A percentile compares a stretch with the other conserved stretches of the same genome.
These are phyloP conservation scores for Alternaria arborescens DNA, from an alignment of 2,329 filamentous ascomycete species.

Conservation along the genomic window DNA sequence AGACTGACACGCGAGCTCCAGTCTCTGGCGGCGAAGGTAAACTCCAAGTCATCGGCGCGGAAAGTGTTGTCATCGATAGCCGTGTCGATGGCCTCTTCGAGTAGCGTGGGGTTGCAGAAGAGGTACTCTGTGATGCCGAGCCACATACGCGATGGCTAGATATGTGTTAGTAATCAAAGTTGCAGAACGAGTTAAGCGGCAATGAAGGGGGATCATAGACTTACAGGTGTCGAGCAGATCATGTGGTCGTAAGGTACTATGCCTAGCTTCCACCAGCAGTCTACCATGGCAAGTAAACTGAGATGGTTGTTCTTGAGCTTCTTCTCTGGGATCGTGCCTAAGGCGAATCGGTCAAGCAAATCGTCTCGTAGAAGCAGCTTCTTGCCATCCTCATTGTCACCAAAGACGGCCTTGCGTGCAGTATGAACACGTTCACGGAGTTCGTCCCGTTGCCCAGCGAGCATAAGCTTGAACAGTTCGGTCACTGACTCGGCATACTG, in stretches of 20 bases:
- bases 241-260: constrained; percentile 99
- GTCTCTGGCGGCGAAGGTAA: constrained; percentile 93
- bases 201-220: constrained; percentile 27
- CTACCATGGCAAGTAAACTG: constrained; percentile 92
- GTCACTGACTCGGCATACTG: constrained; percentile 95
- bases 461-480: constrained; percentile 95
- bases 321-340: constrained; percentile 74
- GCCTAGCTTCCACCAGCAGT: constrained; percentile 93
- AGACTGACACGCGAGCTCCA: constrained; percentile 95
- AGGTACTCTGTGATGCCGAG: constrained; percentile 97
- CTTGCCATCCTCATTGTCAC: constrained; percentile 62
- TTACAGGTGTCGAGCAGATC: constrained; percentile 93
- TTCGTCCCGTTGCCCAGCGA: constrained; percentile 80
- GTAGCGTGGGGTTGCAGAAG: constrained; percentile 80
- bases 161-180: neutral
- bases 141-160: constrained; percentile 87
- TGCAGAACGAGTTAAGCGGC: neutral
- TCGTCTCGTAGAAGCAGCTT: constrained; percentile 79
- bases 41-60: constrained; percentile 94
- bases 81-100: constrained; percentile 85
- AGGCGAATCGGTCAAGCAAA: constrained; percentile 86
- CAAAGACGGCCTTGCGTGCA: constrained; percentile 78
- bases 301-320: constrained; percentile 90
- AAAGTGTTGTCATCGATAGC: constrained; percentile 91
- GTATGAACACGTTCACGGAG: constrained; percentile 78